Percentiles rank a stretch among this genome's conserved stretches.
Evolutionary conservation across 805 yeast genomes (phyloP).

Genomic region (Yamadazyma phyllophila): DNA sequence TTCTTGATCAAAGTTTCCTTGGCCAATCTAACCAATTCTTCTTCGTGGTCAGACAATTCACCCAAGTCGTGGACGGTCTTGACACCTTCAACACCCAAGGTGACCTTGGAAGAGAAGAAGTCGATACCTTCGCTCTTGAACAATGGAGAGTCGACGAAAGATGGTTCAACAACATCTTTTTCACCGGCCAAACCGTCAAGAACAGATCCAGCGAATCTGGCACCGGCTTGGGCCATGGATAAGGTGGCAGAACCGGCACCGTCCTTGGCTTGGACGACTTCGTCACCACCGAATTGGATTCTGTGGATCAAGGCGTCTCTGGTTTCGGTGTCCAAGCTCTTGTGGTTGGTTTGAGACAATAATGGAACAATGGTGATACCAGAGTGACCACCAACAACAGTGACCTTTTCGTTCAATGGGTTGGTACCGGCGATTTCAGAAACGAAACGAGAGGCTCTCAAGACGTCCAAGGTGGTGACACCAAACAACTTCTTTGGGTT

Average conservation of each 20-base stretch:
- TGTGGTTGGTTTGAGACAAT: slow-evolving; percentile 78
- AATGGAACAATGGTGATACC: slow-evolving; percentile 95
- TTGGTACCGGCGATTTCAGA: slow-evolving; percentile 64
- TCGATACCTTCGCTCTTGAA: slow-evolving; percentile 88
- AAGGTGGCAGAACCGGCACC: slow-evolving; percentile 94
- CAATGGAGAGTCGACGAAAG: slow-evolving; percentile 78
- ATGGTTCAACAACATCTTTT: slow-evolving; percentile 61
- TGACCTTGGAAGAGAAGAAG: slow-evolving; percentile 93
- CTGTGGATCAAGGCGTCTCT: slow-evolving; percentile 66
- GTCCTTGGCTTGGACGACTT: slow-evolving; percentile 88
- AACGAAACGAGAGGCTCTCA: slow-evolving; percentile 86
- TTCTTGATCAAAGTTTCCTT: slow-evolving; percentile 87
- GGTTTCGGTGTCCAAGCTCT: slow-evolving; percentile 41
- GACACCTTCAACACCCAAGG: slow-evolving; percentile 91
- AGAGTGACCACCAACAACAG: slow-evolving; percentile 97
- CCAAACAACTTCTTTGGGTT: slow-evolving; percentile 91
- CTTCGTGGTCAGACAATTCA: slow-evolving; percentile 71
- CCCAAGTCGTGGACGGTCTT: slow-evolving; percentile 79
- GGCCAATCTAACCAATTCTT: slow-evolving; percentile 76
- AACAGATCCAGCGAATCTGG: slow-evolving; percentile 66
- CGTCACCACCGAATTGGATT: slow-evolving; percentile 96
- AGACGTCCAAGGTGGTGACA: slow-evolving; percentile 91
- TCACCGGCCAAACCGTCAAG: slow-evolving; percentile 65
- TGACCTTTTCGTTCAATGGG: slow-evolving; percentile 74
- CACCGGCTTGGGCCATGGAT: slow-evolving; percentile 93